phyloP scores from a whole-genome alignment of 805 yeast species.

The Brettanomyces nanus region DNA sequence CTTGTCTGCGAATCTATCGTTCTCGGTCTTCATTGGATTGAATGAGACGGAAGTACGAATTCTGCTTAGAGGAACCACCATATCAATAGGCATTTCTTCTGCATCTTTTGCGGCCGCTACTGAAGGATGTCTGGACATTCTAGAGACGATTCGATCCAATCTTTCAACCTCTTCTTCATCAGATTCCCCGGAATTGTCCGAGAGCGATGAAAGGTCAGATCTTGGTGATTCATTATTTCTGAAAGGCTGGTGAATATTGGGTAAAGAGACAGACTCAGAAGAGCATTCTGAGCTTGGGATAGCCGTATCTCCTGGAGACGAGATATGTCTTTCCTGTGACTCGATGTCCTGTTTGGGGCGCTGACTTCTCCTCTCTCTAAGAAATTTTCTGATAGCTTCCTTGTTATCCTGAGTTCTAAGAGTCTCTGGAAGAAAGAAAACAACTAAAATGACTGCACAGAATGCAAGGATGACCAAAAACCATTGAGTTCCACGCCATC shows the following conservation, averaged over 20 bases:
- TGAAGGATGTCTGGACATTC: slow-evolving; percentile 24
- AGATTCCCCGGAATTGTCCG: slow-evolving; percentile 4
- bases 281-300: no score
- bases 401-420: slow-evolving; percentile 53
- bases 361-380: slow-evolving; percentile 28
- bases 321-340: background rate
- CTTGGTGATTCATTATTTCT: background rate
- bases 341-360: slow-evolving; percentile 1
- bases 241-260: background rate
- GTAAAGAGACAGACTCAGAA: no score
- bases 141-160: slow-evolving; percentile 28
- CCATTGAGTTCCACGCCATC: slow-evolving; percentile 91
- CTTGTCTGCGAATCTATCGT: slow-evolving; percentile 15
- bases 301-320: background rate
- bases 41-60: slow-evolving; percentile 20
- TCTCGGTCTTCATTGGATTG: slow-evolving; percentile 12
- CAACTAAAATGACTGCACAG: slow-evolving; percentile 31
- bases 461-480: slow-evolving; percentile 64
- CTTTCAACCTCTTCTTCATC: slow-evolving; percentile 16
- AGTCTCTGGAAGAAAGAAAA: slow-evolving; percentile 74
- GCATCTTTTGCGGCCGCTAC: slow-evolving; percentile 12
- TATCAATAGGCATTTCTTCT: slow-evolving; percentile 31
- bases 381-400: slow-evolving; percentile 40
- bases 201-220: slow-evolving; percentile 3
- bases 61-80: slow-evolving; percentile 25